Evolutionary conservation across 768 basidiomycete species (phyloP).

Genomic region (Kwoniella heveanensis): DNA sequence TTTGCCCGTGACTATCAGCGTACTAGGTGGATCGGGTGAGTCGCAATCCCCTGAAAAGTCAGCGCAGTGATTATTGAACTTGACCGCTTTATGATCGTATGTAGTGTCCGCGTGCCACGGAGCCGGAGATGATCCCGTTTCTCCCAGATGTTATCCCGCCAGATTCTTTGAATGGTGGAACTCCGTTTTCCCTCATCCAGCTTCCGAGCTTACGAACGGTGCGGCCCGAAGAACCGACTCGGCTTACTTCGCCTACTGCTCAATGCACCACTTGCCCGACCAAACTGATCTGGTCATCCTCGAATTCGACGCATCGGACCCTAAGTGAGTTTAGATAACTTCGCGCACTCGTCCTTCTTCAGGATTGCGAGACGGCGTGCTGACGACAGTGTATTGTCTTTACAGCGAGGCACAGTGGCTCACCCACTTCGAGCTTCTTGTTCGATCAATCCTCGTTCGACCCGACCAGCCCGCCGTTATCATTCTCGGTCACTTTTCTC

Average conservation of each 20-base stretch:
- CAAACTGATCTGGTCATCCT: constrained; percentile 90
- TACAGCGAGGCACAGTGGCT: constrained; percentile 69
- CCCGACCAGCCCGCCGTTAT: constrained; percentile 89
- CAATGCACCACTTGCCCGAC: constrained; percentile 89
- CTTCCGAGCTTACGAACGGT: constrained; percentile 95
- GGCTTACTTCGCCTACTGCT: constrained; percentile 93
- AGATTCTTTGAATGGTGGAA: constrained; percentile 98
- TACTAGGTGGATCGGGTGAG: constrained; percentile 85
- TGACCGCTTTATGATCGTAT: too few relatives aligned
- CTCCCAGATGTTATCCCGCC: constrained; percentile 83
- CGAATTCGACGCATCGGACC: constrained; percentile 90
- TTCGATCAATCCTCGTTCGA: constrained; percentile 86
- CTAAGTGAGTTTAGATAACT: constrained; percentile 71
- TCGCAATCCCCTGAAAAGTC: too few relatives aligned
- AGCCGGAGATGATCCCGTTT: constrained; percentile 85
- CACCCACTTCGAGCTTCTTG: constrained; percentile 85
- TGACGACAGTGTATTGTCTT: constrained; percentile 12
- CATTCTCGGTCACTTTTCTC: constrained; percentile 91
- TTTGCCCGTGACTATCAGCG: constrained; percentile 83
- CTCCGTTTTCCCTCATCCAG: constrained; percentile 93
- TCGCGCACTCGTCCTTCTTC: too few relatives aligned
- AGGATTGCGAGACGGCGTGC: constrained; percentile 1
- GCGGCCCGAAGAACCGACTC: constrained; percentile 92
- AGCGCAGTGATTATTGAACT: too few relatives aligned
- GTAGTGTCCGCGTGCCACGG: constrained; percentile 91